Conservation (phyloP, 2,329 filamentous ascomycete genomes). For the Ascochyta fabae region DNA sequence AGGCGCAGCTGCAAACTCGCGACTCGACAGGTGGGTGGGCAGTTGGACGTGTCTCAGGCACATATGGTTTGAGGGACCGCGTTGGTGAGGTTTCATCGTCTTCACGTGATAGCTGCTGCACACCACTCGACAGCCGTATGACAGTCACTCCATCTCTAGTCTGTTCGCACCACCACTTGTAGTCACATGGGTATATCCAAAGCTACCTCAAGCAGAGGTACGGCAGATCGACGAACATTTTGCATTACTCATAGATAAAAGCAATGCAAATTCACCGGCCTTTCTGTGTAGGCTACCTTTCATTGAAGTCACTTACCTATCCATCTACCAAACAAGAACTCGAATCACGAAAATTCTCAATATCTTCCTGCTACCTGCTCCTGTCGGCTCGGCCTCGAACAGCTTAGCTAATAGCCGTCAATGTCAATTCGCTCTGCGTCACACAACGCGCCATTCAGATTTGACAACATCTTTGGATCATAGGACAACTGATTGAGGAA, state of each 20-base stretch:
- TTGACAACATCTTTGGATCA: slow-evolving; percentile 9
- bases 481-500: slow-evolving; percentile 7
- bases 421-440: background rate
- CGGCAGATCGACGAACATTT: too few species aligned
- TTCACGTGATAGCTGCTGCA: slow-evolving; percentile 8
- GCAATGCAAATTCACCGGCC: too few species aligned
- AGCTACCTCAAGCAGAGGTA: too few species aligned
- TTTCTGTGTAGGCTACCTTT: too few species aligned
- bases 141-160: background rate
- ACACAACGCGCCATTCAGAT: slow-evolving; percentile 8
- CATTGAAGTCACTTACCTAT: background rate
- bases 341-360: too few species aligned
- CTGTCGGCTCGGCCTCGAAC: background rate
- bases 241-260: too few species aligned
- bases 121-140: background rate
- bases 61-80: slow-evolving; percentile 11
- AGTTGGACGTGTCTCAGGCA: slow-evolving; percentile 12
- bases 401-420: background rate
- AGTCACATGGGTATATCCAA: too few species aligned
- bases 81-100: slow-evolving; percentile 5
- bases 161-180: too few species aligned
- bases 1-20: slow-evolving; percentile 1
- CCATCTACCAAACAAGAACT: background rate
- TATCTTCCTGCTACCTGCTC: background rate
- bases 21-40: slow-evolving; percentile 2